Evolutionary conservation across 768 basidiomycete species (phyloP).

Genomic region (Crassisporium funariophilum): DNA sequence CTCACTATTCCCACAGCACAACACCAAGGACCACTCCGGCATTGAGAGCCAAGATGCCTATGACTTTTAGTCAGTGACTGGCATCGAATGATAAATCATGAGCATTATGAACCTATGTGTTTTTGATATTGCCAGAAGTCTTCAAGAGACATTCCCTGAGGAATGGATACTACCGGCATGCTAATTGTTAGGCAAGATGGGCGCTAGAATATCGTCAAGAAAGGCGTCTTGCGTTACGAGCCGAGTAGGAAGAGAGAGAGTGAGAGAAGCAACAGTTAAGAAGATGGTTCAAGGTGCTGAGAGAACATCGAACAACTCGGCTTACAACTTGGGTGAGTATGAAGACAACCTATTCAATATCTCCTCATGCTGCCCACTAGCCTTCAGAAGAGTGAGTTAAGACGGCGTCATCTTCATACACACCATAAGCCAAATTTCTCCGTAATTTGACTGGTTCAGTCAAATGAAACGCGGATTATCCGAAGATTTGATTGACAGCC

Average conservation of each 20-base stretch:
- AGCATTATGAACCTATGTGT: conserved; percentile 11
- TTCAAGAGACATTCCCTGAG: conserved; percentile 10
- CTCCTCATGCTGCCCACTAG: neutral
- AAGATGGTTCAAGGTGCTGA: neutral
- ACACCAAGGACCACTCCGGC: conserved; percentile 31
- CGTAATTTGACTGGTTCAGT: conserved; percentile 14
- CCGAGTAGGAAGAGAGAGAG: neutral
- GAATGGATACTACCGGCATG: conserved; percentile 13
- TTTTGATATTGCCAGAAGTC: conserved; percentile 17
- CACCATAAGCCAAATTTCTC: conserved; percentile 2
- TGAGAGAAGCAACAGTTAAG: neutral
- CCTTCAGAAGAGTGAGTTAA: conserved; percentile 18
- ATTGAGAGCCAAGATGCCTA: conserved; percentile 22
- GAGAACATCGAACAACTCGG: no score
- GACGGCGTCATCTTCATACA: conserved; percentile 23
- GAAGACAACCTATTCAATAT: conserved; percentile 11
- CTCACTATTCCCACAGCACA: conserved; percentile 37
- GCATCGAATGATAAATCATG: neutral
- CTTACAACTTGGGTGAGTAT: conserved; percentile 11
- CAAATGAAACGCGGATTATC: no score
- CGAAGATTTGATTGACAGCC: no score
- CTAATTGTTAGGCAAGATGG: neutral
- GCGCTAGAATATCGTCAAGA: neutral
- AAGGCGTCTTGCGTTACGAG: no score
- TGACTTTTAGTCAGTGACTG: neutral